Evolutionary conservation across 2,329 filamentous ascomycete species (phyloP), one percentile per base, ranked within the genome.

Genomic region (Colletotrichum musicola): DNA sequence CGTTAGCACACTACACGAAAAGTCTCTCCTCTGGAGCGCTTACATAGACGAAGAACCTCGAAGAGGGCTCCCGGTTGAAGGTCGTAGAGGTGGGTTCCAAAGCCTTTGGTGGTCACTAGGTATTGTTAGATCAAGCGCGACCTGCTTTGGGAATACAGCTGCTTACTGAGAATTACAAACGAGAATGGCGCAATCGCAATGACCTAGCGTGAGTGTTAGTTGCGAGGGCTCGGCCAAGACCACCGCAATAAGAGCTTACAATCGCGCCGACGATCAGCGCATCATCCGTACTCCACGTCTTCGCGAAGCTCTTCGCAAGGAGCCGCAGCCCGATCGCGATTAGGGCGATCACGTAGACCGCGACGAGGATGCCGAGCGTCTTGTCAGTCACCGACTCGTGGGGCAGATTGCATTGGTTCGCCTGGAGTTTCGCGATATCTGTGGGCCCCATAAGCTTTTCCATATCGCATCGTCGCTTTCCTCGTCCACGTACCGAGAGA

Each of bases 71-170:
- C 69, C 7, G 67, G 42, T 35, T 56, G n/a, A 1, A 71, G 66
- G n/a, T 71, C 69, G 47, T 69, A 71, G 6, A 71, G 44, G 16
- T 71, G 69, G n/a, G 40, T 69, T 3, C 69, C 69, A 18, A 71
- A 71, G 1, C 69, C 69, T 4, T 62, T 44, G 4, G 30, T 30
- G 12, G 46, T 54, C 69, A 71, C 69, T 71, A 4, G 4, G 13
- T 6, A 20, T 2, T 18, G 16, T 69, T 14, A 62, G 57, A 18
- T 12, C 10, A 9, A 13, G 6, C 1, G 13, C 2, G 2, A 4
- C 1, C 1, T 16, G 18, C 2, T 44, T 14, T 25, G n/a, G 4
- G 6, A n/a, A 1, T 5, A 12, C 12, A 27, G 0, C 1, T 4
- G 46, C 66, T 27, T 27, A 71, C 69, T 71, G 3, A 62, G 16